Base-by-base conservation (phyloP, 352 stramenopile species). In the Phytopythium chamaehyphon region DNA sequence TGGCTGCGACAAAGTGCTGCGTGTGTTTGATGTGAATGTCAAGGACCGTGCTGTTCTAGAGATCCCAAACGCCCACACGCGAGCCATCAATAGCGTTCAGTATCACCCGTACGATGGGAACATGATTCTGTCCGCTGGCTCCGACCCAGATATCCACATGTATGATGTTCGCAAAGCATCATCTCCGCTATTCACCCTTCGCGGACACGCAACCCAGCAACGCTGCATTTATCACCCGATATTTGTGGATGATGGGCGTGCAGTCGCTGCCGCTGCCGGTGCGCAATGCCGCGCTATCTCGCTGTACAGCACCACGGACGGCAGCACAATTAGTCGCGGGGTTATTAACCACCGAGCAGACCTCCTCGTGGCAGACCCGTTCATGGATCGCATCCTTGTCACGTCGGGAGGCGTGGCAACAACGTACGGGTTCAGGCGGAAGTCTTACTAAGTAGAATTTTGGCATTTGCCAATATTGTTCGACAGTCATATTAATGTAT, bases 41-140 rank as follows among this genome's bases (percentile, higher is more conserved):
- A 43, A 53, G 16, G 40, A 43, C 22, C 3, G 51, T 2, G 47
- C 57, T 14, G 43, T 48, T 9, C 21, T 68, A 9, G 45, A 54
- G 18, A 64, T 76, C 23, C 9, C 8, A 11, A 26, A 76, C 21
- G 59, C 63, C 2, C 71, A 86, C 52, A 36, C 46, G 2, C 57
- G 71, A 10, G 74, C 61, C 23, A 79, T 86, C 37, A 86, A 83
- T 51, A 83, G 74, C 45, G 69, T 86, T 15, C 62, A 69, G 38
- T 86, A 73, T 40, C 69, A 86, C 53, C 71, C 74, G 5, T 64
- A 51, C 3, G 38, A 83, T 21, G 64, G 62, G n/a, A 62, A 83
- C 42, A 55, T 71, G 31, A 22, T 86, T 6, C 16, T 83, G 10
- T 73, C 66, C 15, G 69, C 74, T 46, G 66, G 71, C 11, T 81